Conservation (phyloP, 768 basidiomycete species). For the Suillus luteus region DNA sequence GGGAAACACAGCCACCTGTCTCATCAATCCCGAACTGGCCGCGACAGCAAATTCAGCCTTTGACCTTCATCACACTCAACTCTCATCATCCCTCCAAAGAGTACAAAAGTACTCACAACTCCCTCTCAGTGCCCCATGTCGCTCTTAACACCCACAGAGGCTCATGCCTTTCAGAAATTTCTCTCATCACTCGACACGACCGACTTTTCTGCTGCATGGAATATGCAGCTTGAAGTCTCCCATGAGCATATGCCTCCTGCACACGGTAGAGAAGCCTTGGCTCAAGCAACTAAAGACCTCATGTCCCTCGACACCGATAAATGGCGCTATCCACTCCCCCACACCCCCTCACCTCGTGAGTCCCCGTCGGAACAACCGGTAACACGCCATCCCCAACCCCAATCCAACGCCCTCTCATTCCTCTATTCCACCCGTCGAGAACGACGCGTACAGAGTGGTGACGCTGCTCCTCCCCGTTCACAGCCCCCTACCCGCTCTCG, state of each 20-base stretch:
- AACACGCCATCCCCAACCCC: constrained; percentile 21
- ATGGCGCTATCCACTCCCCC: constrained; percentile 36
- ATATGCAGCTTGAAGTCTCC: constrained; percentile 35
- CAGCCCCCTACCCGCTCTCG: constrained; percentile 17
- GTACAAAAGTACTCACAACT: constrained; percentile 6
- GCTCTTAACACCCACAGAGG: constrained; percentile 66
- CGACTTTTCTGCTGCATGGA: constrained; percentile 50
- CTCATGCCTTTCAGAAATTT: constrained; percentile 69
- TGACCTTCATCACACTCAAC: constrained; percentile 12
- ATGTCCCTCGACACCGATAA: constrained; percentile 64
- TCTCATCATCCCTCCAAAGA: background rate
- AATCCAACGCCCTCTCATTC: constrained; percentile 21
- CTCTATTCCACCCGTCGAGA: constrained; percentile 24
- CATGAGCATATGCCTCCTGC: constrained; percentile 52
- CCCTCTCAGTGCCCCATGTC: too few species aligned
- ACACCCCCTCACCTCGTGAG: constrained; percentile 9
- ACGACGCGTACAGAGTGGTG: constrained; percentile 15
- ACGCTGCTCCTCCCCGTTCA: background rate
- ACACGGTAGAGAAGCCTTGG: constrained; percentile 62
- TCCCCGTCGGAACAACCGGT: constrained; percentile 14
- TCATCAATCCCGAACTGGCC: constrained; percentile 20
- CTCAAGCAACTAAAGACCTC: constrained; percentile 82
- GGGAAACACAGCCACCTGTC: constrained; percentile 34
- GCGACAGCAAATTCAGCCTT: constrained; percentile 19
- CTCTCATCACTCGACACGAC: constrained; percentile 55